A percentile compares a stretch with the other conserved stretches of the same genome.
These are phyloP conservation scores for Basipetospora chlamydospora DNA, from an alignment of 2,329 filamentous ascomycete genomes.

Conservation along the genomic window DNA sequence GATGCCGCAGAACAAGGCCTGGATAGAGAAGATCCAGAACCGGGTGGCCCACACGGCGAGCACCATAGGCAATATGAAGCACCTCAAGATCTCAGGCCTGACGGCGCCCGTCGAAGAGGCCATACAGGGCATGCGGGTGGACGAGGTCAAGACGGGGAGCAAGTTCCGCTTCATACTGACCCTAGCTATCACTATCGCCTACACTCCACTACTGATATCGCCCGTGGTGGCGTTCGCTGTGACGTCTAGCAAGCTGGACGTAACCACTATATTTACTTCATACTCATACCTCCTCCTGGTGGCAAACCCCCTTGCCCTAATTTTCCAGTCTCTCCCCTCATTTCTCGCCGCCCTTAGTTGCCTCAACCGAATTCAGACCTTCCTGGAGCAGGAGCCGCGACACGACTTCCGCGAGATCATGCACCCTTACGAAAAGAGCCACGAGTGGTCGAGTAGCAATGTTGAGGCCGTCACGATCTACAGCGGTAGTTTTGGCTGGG, in stretches of 20 bases:
- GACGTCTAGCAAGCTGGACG: constrained; percentile 12
- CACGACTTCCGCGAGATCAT: not conserved
- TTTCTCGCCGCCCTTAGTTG: constrained; percentile 19
- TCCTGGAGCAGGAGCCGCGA: constrained; percentile 17
- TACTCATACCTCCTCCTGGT: constrained; percentile 21
- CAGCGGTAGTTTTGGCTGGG: constrained; percentile 13
- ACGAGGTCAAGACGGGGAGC: constrained; percentile 16
- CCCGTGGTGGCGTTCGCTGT: constrained; percentile 19
- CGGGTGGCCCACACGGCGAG: constrained; percentile 18
- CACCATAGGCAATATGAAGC: constrained; percentile 18
- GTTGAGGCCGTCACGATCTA: not conserved
- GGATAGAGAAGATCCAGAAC: constrained; percentile 22
- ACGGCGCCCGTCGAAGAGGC: constrained; percentile 12
- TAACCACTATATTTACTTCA: constrained; percentile 18
- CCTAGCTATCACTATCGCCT: constrained; percentile 14
- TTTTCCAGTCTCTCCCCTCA: constrained; percentile 19
- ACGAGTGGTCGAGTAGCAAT: not conserved
- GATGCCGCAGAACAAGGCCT: constrained; percentile 15
- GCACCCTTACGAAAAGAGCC: not conserved
- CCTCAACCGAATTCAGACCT: constrained; percentile 20
- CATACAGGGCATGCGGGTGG: constrained; percentile 15
- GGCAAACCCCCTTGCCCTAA: constrained; percentile 14
- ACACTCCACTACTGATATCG: constrained; percentile 20
- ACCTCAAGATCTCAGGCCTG: constrained; percentile 14
- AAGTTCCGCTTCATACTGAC: constrained; percentile 14